Evolutionary conservation across 257 asterid genomes (phyloP), one percentile per base, ranked within the genome.

Genomic region (Rauvolfia tetraphylla): DNA sequence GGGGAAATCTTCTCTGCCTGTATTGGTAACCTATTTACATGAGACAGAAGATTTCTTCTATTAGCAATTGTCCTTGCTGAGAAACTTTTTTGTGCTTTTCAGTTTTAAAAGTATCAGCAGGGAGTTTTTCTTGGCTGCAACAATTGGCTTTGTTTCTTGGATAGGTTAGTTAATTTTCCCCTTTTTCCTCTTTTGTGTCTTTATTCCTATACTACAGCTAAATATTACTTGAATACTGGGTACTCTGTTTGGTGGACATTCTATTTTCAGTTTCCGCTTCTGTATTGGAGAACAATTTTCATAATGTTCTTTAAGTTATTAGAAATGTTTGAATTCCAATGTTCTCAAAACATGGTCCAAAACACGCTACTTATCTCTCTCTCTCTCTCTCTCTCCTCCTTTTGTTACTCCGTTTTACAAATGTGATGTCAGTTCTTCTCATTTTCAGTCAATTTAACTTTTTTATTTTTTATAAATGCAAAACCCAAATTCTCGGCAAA

Each of bases 1-100:
- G 97, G 98, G 99, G 99, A 67, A 95, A 95, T 83, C 99, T 95
- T 49, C 75, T 87, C 70, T 91, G 98, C 91, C 79, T 95, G 82
- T 93, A 83, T 86, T 81, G 96, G 99, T 95, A 90, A 80, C 51
- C 42, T 57, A 78, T 46, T 15, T 42, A 42, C 44, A n/a, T 46
- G 4, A 20, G 7, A 53, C 29, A 36, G 71, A 62, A 39, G 53
- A n/a, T 56, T 46, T 53, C 56, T 44, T 49, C 54, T 31, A 3
- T 69, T 49, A 13, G 7, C 67, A 38, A 4, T 71, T 51, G 15
- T 17, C n/a, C 22, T 39, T 38, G 36, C 27, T 38, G 27, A 72
- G 8, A 9, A 76, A 2, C 15, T n/a, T 81, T 33, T 71, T 22
- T 39, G 74, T 33, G 74, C 63, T 18, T 76, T 83, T 48, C 96